Conservation (phyloP, 306 rosid species). For the Dalbergia cochinchinensis region DNA sequence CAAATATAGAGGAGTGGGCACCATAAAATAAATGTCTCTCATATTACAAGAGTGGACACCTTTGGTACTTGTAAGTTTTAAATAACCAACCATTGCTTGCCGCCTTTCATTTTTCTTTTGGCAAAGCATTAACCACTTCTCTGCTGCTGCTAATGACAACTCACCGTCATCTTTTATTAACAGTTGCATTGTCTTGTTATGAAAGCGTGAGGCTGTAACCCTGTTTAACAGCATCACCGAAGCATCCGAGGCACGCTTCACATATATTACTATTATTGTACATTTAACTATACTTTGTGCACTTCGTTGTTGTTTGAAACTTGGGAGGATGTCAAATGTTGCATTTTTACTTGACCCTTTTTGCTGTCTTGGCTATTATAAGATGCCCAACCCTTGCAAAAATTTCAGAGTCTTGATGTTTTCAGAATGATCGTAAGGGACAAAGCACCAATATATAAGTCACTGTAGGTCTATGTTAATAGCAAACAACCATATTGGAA, state of each 20-base stretch:
- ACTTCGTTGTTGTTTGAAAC: conserved; percentile 23
- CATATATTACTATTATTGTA: conserved; percentile 13
- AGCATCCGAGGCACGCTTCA: conserved; percentile 66
- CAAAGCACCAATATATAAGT: neutral
- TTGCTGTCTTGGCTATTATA: conserved; percentile 6
- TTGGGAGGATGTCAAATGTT: conserved; percentile 12
- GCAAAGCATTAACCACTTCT: conserved; percentile 38
- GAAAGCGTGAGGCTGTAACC: conserved; percentile 52
- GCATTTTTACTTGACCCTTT: conserved; percentile 25
- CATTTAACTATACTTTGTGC: conserved; percentile 1
- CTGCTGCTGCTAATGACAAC: conserved; percentile 48
- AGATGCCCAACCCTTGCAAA: conserved; percentile 5
- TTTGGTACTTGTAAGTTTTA: conserved; percentile 16
- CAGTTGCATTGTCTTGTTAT: conserved; percentile 54
- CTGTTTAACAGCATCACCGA: conserved; percentile 37
- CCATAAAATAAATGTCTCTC: neutral
- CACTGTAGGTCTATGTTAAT: neutral
- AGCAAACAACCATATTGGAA: conserved; percentile 3
- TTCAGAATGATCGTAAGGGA: neutral
- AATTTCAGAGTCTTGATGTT: neutral
- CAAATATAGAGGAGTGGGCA: too few species aligned
- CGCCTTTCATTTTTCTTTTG: conserved; percentile 18
- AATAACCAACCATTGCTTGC: conserved; percentile 24
- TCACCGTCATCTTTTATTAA: conserved; percentile 48
- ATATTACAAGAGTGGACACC: conserved; percentile 13